Evolutionary conservation across 257 asterid species (phyloP), one percentile per base, ranked within the genome.

Genomic region (Jasminum sambac): DNA sequence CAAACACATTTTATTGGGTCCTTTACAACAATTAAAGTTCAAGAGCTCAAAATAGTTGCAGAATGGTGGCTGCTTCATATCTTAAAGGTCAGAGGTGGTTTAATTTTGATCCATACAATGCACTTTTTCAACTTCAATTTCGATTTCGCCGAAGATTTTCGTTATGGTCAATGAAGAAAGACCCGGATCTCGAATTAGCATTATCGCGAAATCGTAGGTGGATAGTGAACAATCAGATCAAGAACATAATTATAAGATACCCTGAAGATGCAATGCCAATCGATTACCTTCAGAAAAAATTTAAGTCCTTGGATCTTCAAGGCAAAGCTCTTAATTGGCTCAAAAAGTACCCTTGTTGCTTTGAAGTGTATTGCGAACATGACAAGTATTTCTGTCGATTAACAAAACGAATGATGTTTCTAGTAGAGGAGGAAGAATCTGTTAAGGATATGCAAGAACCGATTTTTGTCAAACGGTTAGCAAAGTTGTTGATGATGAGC

Each of bases 161-260:
- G 16, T 74, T 93, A 61, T 93, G 96, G 97, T 90, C 98, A 23
- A 93, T 93, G 98, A 90, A 89, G 95, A 93, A 93, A 79, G 96
- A 93, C 46, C 90, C 94, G 0, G 95, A 90, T 71, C 96, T 93
- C 62, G 97, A 93, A 76, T 76, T 83, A n/a, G 94, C 95, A 19
- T 77, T 89, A 17, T 83, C 86, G 59, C 82, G 98, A 61, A 93
- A 93, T 67, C 92, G 87, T 30, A 80, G 98, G 39, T 93, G 98
- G 98, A 79, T 93, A 71, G 92, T 89, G 77, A 89, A 93, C 78
- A 90, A 93, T 79, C 96, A 93, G 82, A 86, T 93, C 75, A 93
- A 93, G 73, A 84, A 90, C 77, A 86, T 93, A 62, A 83, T 93
- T 6, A 80, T 86, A 59, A 78, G 90, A 70, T 89, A 87, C 75